Base-by-base conservation (phyloP, 2,329 filamentous ascomycete genomes). In the Emericellopsis atlantica region DNA sequence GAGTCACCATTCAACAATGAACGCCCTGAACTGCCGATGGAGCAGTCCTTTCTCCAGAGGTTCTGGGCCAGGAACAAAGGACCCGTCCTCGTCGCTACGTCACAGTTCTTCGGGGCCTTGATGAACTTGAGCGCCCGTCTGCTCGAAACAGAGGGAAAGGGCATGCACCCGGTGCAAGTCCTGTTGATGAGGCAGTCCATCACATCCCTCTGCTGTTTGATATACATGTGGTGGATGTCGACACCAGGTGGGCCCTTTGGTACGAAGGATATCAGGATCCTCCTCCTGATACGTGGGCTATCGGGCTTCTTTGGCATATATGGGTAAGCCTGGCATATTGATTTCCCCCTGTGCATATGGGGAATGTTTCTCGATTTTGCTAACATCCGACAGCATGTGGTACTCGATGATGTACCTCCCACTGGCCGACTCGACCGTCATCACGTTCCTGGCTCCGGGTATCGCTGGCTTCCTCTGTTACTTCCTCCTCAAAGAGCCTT, bases 41-140 rank as follows among this genome's bases (percentile, higher is more conserved):
- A 24, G 39, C 39, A 33, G 31, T 49, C 50, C 4, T 36, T 66
- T 10, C 46, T 54, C 44, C 40, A 47, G 18, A 45, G 44, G 18
- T 61, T 76, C 47, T 87, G 81, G 81, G 47, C 60, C 5, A 63
- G 66, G 41, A 88, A 92, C 52, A 80, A 81, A 48, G 84, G 84
- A 2, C 71, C 89, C 16, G 65, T 82, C 18, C 66, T 88, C 36
- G 84, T 95, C 35, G 66, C 88, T 15, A 45, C 81, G 3, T 74
- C 86, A 0, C 87, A 94, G 58, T 65, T 92, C 31, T 95, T 95
- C 50, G 86, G 81, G 2, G 79, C 82, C 0, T 60, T 84, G 40
- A 95, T 95, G 89, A 93, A 92, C 56, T 75, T 93, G 9, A 78
- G 79, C 33, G 84, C 86, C 1, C 72, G 87, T 16, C 58, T 90